Conservation (phyloP, 176 grass and related monocot genomes). For the Triticum aestivum region DNA sequence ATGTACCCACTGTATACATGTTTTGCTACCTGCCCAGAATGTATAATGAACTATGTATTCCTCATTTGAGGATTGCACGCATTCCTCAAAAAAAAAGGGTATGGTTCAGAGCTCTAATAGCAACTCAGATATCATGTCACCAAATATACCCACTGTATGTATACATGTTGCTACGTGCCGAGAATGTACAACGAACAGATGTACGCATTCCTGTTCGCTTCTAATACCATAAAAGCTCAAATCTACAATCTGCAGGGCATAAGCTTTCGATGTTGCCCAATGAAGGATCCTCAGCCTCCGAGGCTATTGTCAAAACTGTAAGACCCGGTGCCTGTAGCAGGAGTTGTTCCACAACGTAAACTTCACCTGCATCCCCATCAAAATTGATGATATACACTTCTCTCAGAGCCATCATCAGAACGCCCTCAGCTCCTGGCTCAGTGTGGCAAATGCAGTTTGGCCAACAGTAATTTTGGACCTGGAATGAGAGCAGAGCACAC, state of each 20-base stretch:
- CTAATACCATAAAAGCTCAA: not conserved
- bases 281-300: not conserved
- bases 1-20: not conserved
- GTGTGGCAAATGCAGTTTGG: not conserved
- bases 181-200: not conserved
- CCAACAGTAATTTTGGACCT: not conserved
- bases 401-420: not conserved
- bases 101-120: not conserved
- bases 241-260: not conserved
- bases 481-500: not conserved
- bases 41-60: not conserved
- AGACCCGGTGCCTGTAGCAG: not conserved
- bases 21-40: not conserved
- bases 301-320: not conserved
- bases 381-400: not conserved
- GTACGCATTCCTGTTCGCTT: not conserved
- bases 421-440: not conserved
- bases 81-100: too few species aligned
- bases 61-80: too few species aligned
- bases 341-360: not conserved
- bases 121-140: not conserved
- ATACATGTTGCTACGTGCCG: not conserved
- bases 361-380: not conserved
- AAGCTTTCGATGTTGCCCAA: not conserved
- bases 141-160: not conserved